Conservation (phyloP, 108 stramenopile genomes). For the Conticribra guillardii region DNA sequence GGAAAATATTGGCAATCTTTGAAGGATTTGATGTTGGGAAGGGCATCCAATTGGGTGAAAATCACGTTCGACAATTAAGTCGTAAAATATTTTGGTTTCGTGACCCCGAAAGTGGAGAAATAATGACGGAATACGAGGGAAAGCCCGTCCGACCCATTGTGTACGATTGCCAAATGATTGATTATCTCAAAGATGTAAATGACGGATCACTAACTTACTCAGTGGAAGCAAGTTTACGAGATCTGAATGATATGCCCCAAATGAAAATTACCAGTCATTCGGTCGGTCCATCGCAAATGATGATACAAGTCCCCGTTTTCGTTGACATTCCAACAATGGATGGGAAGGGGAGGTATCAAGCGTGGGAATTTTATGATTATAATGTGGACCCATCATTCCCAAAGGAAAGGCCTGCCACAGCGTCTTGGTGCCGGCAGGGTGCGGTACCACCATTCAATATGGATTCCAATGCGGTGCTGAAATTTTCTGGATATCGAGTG, state of each 20-base stretch:
- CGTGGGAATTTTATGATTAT: slow-evolving; percentile 52
- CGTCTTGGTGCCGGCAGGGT: slow-evolving; percentile 36
- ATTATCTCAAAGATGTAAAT: slow-evolving; percentile 16
- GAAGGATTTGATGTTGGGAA: slow-evolving; percentile 39
- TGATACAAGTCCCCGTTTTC: slow-evolving; percentile 35
- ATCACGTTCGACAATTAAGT: slow-evolving; percentile 25
- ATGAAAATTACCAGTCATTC: slow-evolving; percentile 22
- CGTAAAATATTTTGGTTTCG: slow-evolving; percentile 50
- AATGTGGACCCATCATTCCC: slow-evolving; percentile 27
- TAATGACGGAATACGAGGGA: slow-evolving; percentile 33
- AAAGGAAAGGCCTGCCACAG: slow-evolving; percentile 21
- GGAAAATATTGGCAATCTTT: slow-evolving; percentile 25
- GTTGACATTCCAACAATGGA: slow-evolving; percentile 12
- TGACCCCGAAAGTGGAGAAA: slow-evolving; percentile 21
- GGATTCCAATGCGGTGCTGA: slow-evolving; percentile 33
- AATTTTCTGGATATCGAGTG: slow-evolving; percentile 27
- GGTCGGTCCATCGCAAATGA: slow-evolving; percentile 14
- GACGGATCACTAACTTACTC: slow-evolving; percentile 25
- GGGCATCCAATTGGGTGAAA: slow-evolving; percentile 18
- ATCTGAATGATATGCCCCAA: slow-evolving; percentile 25
- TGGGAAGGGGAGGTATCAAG: slow-evolving; percentile 19
- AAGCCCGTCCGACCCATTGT: slow-evolving; percentile 22
- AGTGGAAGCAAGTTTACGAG: slow-evolving; percentile 23
- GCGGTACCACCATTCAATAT: slow-evolving; percentile 25
- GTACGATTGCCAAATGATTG: slow-evolving; percentile 41